These are phyloP conservation scores for Neurospora pannonica DNA, from an alignment of 495 filamentous ascomycete species.

Conservation along the genomic window DNA sequence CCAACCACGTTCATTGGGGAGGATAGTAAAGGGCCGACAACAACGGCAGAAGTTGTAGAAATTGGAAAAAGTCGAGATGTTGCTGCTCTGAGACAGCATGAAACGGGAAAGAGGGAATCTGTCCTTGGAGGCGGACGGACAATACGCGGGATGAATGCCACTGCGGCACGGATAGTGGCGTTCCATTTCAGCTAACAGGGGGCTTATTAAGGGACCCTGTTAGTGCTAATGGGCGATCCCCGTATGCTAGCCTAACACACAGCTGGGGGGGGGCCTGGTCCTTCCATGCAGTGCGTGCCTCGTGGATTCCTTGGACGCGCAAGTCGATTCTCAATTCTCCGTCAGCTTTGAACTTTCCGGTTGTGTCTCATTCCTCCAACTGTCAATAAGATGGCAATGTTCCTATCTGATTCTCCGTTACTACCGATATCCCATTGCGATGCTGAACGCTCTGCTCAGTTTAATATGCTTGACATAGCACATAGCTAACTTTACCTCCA, in stretches of 20 bases:
- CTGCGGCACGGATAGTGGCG: background rate
- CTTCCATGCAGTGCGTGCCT: background rate
- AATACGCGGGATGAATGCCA: constrained; percentile 1
- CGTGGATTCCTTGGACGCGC: background rate
- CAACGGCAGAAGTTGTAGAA: background rate
- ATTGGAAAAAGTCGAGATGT: background rate
- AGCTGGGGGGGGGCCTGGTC: background rate
- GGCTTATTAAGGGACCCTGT: background rate
- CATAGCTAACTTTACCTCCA: too few relatives aligned
- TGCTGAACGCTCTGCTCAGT: too few relatives aligned
- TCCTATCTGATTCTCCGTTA: background rate
- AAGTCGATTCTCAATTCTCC: background rate
- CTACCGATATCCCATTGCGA: background rate
- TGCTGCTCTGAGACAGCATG: background rate
- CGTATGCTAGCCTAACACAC: background rate
- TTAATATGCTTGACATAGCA: too few relatives aligned
- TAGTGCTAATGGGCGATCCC: background rate
- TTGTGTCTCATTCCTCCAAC: background rate
- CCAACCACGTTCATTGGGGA: constrained; percentile 6
- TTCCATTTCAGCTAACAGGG: background rate
- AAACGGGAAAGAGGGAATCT: background rate
- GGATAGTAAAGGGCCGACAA: background rate
- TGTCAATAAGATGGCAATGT: background rate
- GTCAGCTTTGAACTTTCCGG: background rate
- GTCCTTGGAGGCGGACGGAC: background rate